Conservation (phyloP, 116 monocot genomes). For the Cymodocea nodosa region DNA sequence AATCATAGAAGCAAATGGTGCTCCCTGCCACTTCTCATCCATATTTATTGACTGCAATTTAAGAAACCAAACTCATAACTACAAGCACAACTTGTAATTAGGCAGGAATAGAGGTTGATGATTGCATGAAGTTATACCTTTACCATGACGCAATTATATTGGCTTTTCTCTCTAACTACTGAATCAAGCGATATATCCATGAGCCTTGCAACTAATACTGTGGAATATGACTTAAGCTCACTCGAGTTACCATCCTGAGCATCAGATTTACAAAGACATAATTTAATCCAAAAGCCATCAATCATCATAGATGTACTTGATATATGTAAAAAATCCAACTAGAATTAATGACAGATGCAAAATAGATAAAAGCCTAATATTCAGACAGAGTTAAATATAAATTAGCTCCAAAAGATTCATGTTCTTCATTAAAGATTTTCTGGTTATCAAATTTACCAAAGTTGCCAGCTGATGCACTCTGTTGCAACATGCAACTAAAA, state of each 20-base stretch:
- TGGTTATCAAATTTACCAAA: too few species aligned
- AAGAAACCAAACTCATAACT: not conserved
- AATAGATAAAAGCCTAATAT: too few species aligned
- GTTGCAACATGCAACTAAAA: too few species aligned
- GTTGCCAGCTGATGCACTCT: too few species aligned
- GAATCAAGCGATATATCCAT: constrained; percentile 36
- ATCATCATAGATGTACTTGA: not conserved
- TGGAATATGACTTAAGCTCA: constrained; percentile 16
- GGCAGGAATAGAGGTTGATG: not conserved
- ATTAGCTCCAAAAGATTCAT: too few species aligned
- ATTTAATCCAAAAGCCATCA: not conserved
- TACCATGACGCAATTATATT: constrained; percentile 30
- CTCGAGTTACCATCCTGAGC: constrained; percentile 7
- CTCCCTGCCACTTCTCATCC: constrained; percentile 90
- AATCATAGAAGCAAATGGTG: constrained; percentile 77
- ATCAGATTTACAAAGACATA: not conserved
- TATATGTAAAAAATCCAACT: too few species aligned
- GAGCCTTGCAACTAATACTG: constrained; percentile 44
- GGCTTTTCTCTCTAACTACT: constrained; percentile 27
- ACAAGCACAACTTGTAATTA: not conserved
- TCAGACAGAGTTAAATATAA: too few species aligned
- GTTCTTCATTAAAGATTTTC: too few species aligned
- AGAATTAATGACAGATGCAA: too few species aligned
- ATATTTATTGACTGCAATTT: constrained; percentile 52
- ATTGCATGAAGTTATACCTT: constrained; percentile 25